Conservation (phyloP, 768 basidiomycete species). For the Lactifluus hygrophoroides region DNA sequence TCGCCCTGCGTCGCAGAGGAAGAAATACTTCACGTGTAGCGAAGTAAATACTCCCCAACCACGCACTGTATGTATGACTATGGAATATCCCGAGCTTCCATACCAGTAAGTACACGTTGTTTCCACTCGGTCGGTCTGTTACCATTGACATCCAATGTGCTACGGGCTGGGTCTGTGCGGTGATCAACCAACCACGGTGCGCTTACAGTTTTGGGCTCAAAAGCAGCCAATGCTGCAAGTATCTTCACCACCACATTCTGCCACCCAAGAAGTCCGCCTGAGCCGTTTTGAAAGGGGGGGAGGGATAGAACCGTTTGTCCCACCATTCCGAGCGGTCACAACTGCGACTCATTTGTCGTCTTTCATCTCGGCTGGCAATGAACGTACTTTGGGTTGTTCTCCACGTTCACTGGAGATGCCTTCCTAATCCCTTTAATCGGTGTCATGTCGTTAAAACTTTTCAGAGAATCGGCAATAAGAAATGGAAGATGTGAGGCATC, state of each 20-base stretch:
- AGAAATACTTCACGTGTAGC: constrained; percentile 5
- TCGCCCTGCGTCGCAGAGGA: neutral
- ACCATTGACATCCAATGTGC: constrained; percentile 49
- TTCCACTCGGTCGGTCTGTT: constrained; percentile 28
- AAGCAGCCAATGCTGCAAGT: constrained; percentile 24
- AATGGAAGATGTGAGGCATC: constrained; percentile 51
- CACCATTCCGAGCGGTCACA: constrained; percentile 55
- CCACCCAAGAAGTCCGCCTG: constrained; percentile 67
- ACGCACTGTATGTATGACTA: constrained; percentile 1
- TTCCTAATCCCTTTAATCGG: constrained; percentile 52
- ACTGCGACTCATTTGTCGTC: constrained; percentile 50
- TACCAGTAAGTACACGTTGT: constrained; percentile 14
- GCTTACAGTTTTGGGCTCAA: constrained; percentile 29
- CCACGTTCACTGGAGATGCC: constrained; percentile 68
- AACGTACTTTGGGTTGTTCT: constrained; percentile 70
- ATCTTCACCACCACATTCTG: constrained; percentile 42
- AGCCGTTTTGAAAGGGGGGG: constrained; percentile 43
- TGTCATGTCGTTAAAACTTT: constrained; percentile 44
- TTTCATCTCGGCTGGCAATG: constrained; percentile 49
- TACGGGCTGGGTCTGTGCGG: constrained; percentile 37
- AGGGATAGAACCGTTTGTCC: constrained; percentile 70
- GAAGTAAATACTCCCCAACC: constrained; percentile 5
- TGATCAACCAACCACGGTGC: constrained; percentile 37
- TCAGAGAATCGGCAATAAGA: constrained; percentile 37
- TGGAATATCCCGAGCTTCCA: constrained; percentile 4